A percentile compares a stretch with the other conserved stretches of the same genome.
Conservation (phyloP, 371 early-diverging fungal genomes). For the Mucor velutinosus region DNA sequence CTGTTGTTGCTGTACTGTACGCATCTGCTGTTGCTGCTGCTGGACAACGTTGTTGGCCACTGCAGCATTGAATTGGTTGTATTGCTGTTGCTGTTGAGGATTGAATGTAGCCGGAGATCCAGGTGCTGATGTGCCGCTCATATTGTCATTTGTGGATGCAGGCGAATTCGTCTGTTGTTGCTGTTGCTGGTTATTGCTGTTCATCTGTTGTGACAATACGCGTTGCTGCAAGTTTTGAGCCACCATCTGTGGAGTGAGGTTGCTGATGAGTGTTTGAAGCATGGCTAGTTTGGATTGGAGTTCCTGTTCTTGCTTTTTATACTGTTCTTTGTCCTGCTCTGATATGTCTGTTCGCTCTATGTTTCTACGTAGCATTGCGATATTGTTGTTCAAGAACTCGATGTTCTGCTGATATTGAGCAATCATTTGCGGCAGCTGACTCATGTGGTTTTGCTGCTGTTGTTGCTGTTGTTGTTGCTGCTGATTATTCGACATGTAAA, state of each 20-base stretch:
- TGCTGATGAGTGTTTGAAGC: slow-evolving; percentile 36
- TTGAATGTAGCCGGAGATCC: slow-evolving; percentile 28
- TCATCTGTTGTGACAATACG: slow-evolving; percentile 18
- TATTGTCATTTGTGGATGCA: slow-evolving; percentile 21
- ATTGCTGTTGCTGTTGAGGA: slow-evolving; percentile 16
- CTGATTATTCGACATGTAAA: slow-evolving; percentile 16
- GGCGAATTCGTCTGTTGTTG: slow-evolving; percentile 21
- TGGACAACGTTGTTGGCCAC: slow-evolving; percentile 1
- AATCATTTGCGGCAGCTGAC: slow-evolving; percentile 32
- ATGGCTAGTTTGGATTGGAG: slow-evolving; percentile 29
- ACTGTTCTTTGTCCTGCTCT: slow-evolving; percentile 30
- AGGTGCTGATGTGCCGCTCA: slow-evolving; percentile 20
- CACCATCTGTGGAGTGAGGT: slow-evolving; percentile 32
- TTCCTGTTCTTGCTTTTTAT: slow-evolving; percentile 35
- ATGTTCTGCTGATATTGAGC: slow-evolving; percentile 39
- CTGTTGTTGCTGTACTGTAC: slow-evolving; percentile 21
- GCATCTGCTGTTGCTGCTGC: slow-evolving; percentile 26
- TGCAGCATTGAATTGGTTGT: slow-evolving; percentile 18
- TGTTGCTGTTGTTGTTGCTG: slow-evolving; percentile 19
- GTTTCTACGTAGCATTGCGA: slow-evolving; percentile 30
- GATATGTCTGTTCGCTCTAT: slow-evolving; percentile 40
- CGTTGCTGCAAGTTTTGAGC: slow-evolving; percentile 33
- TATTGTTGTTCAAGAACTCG: slow-evolving; percentile 32
- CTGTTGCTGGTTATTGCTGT: slow-evolving; percentile 5
- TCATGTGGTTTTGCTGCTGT: slow-evolving; percentile 12